Percentiles rank a stretch among this genome's conserved stretches.
Conservation (phyloP, 768 basidiomycete genomes). For the Leucosporidium scottii region DNA sequence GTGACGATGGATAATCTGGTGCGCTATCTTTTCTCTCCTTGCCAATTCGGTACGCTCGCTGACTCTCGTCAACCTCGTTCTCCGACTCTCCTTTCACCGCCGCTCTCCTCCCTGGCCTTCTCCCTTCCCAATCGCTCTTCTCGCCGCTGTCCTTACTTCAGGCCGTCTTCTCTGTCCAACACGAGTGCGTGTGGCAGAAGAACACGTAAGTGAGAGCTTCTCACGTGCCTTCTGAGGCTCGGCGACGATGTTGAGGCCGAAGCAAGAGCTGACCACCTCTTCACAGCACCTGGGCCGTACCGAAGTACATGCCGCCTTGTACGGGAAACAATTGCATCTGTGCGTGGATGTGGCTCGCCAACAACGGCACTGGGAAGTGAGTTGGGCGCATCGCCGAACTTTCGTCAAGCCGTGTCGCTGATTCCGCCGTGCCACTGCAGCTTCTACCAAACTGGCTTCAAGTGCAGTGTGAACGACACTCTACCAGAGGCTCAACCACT, state of each 20-base stretch:
- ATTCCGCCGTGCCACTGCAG: not conserved
- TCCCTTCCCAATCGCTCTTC: no score
- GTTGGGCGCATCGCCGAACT: not conserved
- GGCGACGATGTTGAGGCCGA: not conserved
- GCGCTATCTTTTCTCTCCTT: no score
- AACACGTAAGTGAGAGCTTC: conserved; percentile 26
- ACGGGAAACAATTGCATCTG: conserved; percentile 39
- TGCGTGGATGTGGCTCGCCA: conserved; percentile 31
- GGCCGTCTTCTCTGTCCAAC: conserved; percentile 36
- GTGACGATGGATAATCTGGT: conserved; percentile 38
- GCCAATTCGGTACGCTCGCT: no score
- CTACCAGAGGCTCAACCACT: not conserved
- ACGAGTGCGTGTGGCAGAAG: conserved; percentile 35
- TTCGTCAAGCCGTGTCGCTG: not conserved
- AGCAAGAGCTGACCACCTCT: not conserved
- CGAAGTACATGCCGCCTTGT: conserved; percentile 37
- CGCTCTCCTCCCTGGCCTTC: no score
- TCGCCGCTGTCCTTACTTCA: no score
- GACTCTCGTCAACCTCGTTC: no score
- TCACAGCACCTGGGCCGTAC: conserved; percentile 21
- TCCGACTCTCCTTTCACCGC: no score
- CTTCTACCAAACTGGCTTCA: not conserved
- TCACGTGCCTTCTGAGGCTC: not conserved
- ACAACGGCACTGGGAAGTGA: conserved; percentile 7
- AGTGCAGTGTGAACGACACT: not conserved